A percentile compares a stretch with the other conserved stretches of the same genome.
Conservation (phyloP, 495 filamentous ascomycete species). For the Lindgomyces ingoldianus region DNA sequence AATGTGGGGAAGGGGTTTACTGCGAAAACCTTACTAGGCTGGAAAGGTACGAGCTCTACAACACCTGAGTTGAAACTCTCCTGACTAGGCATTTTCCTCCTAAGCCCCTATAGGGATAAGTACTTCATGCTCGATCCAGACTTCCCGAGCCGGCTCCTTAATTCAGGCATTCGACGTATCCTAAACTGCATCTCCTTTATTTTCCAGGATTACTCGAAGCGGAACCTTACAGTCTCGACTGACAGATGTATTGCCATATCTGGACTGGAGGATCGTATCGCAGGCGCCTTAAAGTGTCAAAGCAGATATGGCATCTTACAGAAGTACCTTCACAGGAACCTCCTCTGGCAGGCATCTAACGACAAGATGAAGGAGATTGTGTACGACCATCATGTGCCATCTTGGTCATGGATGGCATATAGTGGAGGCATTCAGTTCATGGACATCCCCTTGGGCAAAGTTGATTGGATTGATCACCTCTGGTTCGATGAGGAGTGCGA, state of each 20-base stretch:
- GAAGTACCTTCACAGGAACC: slow-evolving; percentile 13
- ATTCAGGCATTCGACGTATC: slow-evolving; percentile 7
- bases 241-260: slow-evolving; percentile 24
- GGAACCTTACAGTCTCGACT: slow-evolving; percentile 9
- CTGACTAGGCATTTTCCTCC: not conserved
- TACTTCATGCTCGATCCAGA: slow-evolving; percentile 19
- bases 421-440: slow-evolving; percentile 8
- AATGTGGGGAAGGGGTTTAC: slow-evolving; percentile 5
- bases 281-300: not conserved
- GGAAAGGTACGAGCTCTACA: not conserved
- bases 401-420: slow-evolving; percentile 15
- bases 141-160: slow-evolving; percentile 16
- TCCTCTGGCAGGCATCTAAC: slow-evolving; percentile 16
- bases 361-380: slow-evolving; percentile 3
- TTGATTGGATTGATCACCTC: not conserved
- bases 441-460: not conserved
- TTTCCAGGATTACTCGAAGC: slow-evolving; percentile 16
- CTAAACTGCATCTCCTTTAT: slow-evolving; percentile 17
- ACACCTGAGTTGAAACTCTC: not conserved
- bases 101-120: not conserved
- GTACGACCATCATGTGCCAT: slow-evolving; percentile 7
- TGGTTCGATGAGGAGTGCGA: not conserved
- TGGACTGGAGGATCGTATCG: slow-evolving; percentile 18
- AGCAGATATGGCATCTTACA: slow-evolving; percentile 24
- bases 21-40: not conserved